Base-by-base conservation (phyloP, 1,284 basidiomycete genomes). In the Melanopsichium pennsylvanicum region DNA sequence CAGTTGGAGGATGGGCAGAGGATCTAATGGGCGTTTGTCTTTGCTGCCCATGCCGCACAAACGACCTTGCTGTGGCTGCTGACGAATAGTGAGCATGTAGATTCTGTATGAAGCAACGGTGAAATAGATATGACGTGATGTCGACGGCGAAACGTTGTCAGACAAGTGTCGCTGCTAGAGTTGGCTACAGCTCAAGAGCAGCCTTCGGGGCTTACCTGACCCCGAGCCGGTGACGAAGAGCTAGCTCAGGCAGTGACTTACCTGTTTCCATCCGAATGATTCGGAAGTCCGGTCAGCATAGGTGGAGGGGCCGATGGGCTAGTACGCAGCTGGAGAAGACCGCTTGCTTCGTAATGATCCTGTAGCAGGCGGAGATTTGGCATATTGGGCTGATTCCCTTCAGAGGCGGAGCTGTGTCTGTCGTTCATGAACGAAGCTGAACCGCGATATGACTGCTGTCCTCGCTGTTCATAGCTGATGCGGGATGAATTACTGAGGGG, bases 1-100 rank as follows among this genome's bases (percentile, higher is more conserved):
- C 13, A 74, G 46, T 39, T 74, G 69, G 4, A 74, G 31, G 50
- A 74, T 74, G 1, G 72, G 72, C 19, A 74, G 32, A 11, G 72
- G 72, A 39, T 74, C 72, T 15, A 74, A 27, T 5, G 70, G 70
- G 11, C 72, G 51, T 32, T 68, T 63, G 39, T 74, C 70, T 39
- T 73, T 72, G 49, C 54, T 66, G 23, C 72, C 69, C 8, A 75
- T 55, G 2, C 64, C 70, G 29, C 69, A 70, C 2, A 68, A 52
- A 10, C 70, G 55, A 4, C 72, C 72, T 26, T 68, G 66, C 25
- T 51, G 42, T 37, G 72, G 72, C 26, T 70, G 63, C 47, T 75
- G 70, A 7, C 67, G 59, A 4, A 73, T 57, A 25, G 44, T 69
- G 9, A 75, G 52, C 31, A 34, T 19, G 36, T 70, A 73, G 2